These are phyloP conservation scores for Nakazawaea pomicola DNA, from an alignment of 805 yeast species.

Conservation along the genomic window DNA sequence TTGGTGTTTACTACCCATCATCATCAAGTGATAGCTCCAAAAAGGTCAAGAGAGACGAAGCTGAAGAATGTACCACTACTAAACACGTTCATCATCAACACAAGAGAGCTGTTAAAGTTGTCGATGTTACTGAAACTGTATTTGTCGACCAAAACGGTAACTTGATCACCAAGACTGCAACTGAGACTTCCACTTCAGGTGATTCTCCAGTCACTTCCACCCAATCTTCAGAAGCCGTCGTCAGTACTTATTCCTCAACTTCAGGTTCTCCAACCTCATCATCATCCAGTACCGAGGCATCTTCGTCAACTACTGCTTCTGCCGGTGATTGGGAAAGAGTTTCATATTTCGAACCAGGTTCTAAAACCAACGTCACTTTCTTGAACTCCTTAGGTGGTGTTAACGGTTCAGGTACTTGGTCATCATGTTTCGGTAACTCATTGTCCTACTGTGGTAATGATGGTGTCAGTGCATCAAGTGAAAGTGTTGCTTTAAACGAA, in stretches of 20 bases:
- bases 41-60: slow-evolving; percentile 28
- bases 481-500: slow-evolving; percentile 64
- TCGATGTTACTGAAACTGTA: slow-evolving; percentile 76
- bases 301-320: slow-evolving; percentile 32
- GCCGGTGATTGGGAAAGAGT: slow-evolving; percentile 67
- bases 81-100: slow-evolving; percentile 42
- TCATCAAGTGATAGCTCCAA: slow-evolving; percentile 27
- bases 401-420: slow-evolving; percentile 83
- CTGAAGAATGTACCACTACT: slow-evolving; percentile 39
- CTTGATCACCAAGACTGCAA: slow-evolving; percentile 25
- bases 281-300: slow-evolving; percentile 24
- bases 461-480: slow-evolving; percentile 67
- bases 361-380: slow-evolving; percentile 69
- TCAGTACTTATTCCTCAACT: slow-evolving; percentile 17
- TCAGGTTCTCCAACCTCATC: slow-evolving; percentile 22
- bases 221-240: slow-evolving; percentile 21
- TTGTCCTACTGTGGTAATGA: slow-evolving; percentile 78
- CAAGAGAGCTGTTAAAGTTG: slow-evolving; percentile 58
- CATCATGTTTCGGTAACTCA: slow-evolving; percentile 85
- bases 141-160: slow-evolving; percentile 58
- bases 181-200: slow-evolving; percentile 19
- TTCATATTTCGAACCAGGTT: slow-evolving; percentile 71
- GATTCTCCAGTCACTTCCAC: slow-evolving; percentile 23
- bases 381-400: slow-evolving; percentile 86
- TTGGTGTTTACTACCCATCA: slow-evolving; percentile 83